Conservation (phyloP, 768 basidiomycete genomes). For the Tylopilus intermedius region DNA sequence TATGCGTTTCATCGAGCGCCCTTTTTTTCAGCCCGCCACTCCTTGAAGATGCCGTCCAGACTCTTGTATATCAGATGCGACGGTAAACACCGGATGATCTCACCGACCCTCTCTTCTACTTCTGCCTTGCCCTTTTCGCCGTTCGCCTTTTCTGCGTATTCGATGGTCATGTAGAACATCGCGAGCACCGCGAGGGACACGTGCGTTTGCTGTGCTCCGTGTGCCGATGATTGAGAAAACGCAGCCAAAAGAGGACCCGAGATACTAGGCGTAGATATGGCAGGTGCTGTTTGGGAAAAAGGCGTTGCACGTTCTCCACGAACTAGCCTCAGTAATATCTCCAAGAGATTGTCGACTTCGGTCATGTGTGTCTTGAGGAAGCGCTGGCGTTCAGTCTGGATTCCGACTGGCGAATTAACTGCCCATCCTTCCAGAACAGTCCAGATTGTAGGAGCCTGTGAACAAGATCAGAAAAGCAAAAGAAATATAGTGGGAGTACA, state of each 20-base stretch:
- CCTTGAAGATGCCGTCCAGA: conserved; percentile 91
- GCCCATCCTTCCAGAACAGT: conserved; percentile 90
- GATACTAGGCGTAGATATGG: conserved; percentile 57
- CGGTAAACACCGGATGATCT: conserved; percentile 87
- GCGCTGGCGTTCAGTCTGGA: conserved; percentile 69
- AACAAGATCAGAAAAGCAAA: conserved; percentile 2
- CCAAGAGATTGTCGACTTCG: conserved; percentile 83
- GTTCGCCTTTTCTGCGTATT: conserved; percentile 70
- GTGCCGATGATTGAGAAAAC: conserved; percentile 69
- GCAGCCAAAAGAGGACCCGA: conserved; percentile 70
- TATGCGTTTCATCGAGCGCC: conserved; percentile 41
- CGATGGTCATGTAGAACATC: conserved; percentile 78
- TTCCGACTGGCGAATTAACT: conserved; percentile 73
- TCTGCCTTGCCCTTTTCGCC: conserved; percentile 66
- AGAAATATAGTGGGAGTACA: conserved; percentile 12
- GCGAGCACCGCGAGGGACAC: conserved; percentile 91
- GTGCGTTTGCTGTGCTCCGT: conserved; percentile 87
- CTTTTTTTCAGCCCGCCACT: conserved; percentile 84
- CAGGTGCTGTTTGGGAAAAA: conserved; percentile 58
- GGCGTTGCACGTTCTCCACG: conserved; percentile 80
- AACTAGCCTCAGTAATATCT: conserved; percentile 88
- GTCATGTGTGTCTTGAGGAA: conserved; percentile 88
- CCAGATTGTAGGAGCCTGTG: conserved; percentile 85
- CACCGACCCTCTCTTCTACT: conserved; percentile 73
- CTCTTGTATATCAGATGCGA: conserved; percentile 85